These are phyloP conservation scores for Epichloe uncinata DNA, from an alignment of 2,329 filamentous ascomycete species.

Conservation along the genomic window DNA sequence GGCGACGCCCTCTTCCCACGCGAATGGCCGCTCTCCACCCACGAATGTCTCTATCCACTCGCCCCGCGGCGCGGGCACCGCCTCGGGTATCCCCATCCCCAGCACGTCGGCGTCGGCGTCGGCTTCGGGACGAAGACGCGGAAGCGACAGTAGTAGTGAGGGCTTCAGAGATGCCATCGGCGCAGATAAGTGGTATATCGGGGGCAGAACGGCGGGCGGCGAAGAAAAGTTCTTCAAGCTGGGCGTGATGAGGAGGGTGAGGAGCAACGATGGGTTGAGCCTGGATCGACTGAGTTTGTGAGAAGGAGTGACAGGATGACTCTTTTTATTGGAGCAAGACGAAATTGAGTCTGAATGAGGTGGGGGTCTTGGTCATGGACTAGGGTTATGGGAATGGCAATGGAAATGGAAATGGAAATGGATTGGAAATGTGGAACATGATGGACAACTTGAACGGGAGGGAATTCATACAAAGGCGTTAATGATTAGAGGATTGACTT, in stretches of 20 bases:
- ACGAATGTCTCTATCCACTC: conserved; percentile 18
- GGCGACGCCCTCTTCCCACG: conserved; percentile 10
- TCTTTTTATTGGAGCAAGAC: background rate
- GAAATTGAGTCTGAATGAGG: background rate
- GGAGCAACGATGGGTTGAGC: conserved; percentile 62
- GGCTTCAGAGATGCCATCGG: conserved; percentile 62
- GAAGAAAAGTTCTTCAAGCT: conserved; percentile 74
- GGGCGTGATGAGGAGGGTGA: conserved; percentile 58
- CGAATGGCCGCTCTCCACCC: conserved; percentile 15
- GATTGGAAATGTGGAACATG: conserved; percentile 1
- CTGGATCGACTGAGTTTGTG: conserved; percentile 63
- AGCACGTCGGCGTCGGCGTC: conserved; percentile 23
- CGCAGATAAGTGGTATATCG: conserved; percentile 71
- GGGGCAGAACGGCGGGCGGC: conserved; percentile 60
- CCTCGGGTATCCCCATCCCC: conserved; percentile 23
- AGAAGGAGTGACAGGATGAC: conserved; percentile 12
- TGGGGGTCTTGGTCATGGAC: too few species aligned
- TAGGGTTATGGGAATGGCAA: background rate
- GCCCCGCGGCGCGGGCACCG: conserved; percentile 11
- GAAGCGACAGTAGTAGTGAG: conserved; percentile 63
- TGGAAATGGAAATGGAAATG: background rate
- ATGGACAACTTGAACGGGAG: background rate
- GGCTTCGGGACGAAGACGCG: conserved; percentile 36
- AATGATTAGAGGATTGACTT: background rate
- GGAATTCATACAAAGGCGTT: conserved; percentile 2